Evolutionary conservation across 139 green algal genomes (phyloP).

Genomic region (Haematococcus lacustris): DNA sequence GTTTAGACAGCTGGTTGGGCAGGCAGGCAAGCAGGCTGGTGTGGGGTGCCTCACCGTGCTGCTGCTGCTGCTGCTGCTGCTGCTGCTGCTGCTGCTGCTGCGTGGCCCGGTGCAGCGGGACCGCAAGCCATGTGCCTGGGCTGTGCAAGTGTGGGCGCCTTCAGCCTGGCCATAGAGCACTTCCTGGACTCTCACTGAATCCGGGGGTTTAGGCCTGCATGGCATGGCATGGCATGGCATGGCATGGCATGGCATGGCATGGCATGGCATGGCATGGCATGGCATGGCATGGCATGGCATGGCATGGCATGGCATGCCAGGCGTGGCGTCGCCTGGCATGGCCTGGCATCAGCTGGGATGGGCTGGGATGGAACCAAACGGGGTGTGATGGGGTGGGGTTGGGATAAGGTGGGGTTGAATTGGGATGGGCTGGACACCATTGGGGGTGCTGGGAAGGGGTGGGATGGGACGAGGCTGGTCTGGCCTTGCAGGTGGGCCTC

Average conservation of each 20-base stretch:
- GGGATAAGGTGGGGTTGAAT: too few relatives aligned
- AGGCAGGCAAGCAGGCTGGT: neutral
- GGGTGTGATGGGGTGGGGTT: too few relatives aligned
- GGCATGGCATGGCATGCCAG: constrained; percentile 9
- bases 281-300: constrained; percentile 7
- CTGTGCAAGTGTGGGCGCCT: constrained; percentile 85
- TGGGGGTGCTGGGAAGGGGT: too few relatives aligned
- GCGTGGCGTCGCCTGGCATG: too few relatives aligned
- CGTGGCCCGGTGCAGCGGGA: constrained; percentile 31
- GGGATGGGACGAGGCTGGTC: too few relatives aligned
- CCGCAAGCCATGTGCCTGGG: constrained; percentile 82
- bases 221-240: constrained; percentile 8
- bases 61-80: neutral
- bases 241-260: constrained; percentile 8
- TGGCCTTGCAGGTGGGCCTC: too few relatives aligned
- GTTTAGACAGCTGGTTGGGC: neutral
- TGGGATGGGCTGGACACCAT: too few relatives aligned
- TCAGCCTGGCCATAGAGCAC: constrained; percentile 78
- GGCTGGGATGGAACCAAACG: too few relatives aligned
- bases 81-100: neutral
- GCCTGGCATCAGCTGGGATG: too few relatives aligned
- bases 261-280: constrained; percentile 13
- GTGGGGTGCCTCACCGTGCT: neutral
- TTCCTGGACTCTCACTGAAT: constrained; percentile 54
- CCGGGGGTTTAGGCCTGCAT: constrained; percentile 3